A percentile compares a stretch with the other conserved stretches of the same genome.
Evolutionary conservation across 2,329 filamentous ascomycete species (phyloP).

Genomic region (Tolypocladium guangdongense): DNA sequence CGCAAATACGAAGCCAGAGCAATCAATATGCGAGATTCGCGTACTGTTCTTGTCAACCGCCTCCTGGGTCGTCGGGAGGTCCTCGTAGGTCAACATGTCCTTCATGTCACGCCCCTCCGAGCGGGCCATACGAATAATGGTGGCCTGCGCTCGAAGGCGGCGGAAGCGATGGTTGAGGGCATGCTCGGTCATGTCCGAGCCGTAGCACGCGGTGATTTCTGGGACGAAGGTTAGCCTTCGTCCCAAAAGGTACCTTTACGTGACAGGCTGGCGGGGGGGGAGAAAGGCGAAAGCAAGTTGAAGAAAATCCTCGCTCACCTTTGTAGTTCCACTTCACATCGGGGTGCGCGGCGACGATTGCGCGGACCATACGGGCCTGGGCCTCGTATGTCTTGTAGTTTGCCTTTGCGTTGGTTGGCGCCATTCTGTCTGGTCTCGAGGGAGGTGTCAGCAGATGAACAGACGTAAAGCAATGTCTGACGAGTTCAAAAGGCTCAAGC

Average conservation of each 20-base stretch:
- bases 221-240: constrained; percentile 22
- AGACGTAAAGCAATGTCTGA: neutral
- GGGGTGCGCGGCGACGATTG: constrained; percentile 47
- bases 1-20: no score
- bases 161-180: constrained; percentile 42
- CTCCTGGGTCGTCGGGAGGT: constrained; percentile 26
- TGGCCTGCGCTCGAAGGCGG: constrained; percentile 29
- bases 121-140: constrained; percentile 25
- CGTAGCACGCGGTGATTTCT: constrained; percentile 38
- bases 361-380: constrained; percentile 48
- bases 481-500: neutral
- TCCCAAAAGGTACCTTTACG: constrained; percentile 7
- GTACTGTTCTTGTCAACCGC: constrained; percentile 30
- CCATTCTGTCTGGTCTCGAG: constrained; percentile 24
- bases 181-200: constrained; percentile 35
- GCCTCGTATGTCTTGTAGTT: constrained; percentile 52
- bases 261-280: neutral
- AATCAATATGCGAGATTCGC: constrained; percentile 2
- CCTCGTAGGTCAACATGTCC: constrained; percentile 24
- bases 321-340: constrained; percentile 47
- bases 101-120: constrained; percentile 29
- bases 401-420: constrained; percentile 27
- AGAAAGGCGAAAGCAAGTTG: constrained; percentile 1
- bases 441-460: neutral
- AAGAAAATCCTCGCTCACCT: constrained; percentile 32